Evolutionary conservation across 2,329 filamentous ascomycete species (phyloP), one percentile per base, ranked within the genome.

Genomic region (Karstenula rhodostoma): DNA sequence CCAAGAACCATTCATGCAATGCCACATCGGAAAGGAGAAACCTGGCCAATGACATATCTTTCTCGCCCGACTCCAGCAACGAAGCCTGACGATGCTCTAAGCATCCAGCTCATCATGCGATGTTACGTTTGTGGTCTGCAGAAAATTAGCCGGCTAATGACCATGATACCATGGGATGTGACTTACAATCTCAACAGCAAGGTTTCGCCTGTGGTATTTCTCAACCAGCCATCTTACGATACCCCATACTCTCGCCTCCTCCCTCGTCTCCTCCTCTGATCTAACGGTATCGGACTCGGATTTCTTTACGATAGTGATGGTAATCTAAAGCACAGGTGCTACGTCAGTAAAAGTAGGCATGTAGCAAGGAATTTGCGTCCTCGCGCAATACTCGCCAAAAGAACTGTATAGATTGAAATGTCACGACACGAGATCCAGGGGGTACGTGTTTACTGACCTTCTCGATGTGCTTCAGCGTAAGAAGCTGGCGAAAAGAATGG

Each of bases 401-500:
- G 29, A 13, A 37, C 22, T 8, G 13, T 50, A 9, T 25, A 32
- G 13, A 13, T 15, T 6, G 48, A 17, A 40, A 44, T 19, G 7
- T 8, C 19, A 23, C n/a, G 12, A 44, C 9, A 9, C 7, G 19
- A 8, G 10, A 12, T 19, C 3, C 15, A 13, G 10, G 19, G 17
- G 19, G 5, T 6, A 37, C 8, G 19, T 2, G 6, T 19, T 40
- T 1, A 43, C 32, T 53, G n/a, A 60, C 53, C 27, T 48, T 52
- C 40, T 49, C 32, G 6, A 60, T 15, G 17, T 56, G 29, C 29
- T 35, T 60, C 12, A 60, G 52, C 13, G 29, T 22, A 22, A 60
- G 52, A 29, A 60, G 52, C 52, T 60, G 44, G 33, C 55, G 54
- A 33, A 61, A 48, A 3, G 58, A 37, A 35, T 61, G 32, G 15